phyloP scores from a whole-genome alignment of 139 green algal species.

The Chara braunii region DNA sequence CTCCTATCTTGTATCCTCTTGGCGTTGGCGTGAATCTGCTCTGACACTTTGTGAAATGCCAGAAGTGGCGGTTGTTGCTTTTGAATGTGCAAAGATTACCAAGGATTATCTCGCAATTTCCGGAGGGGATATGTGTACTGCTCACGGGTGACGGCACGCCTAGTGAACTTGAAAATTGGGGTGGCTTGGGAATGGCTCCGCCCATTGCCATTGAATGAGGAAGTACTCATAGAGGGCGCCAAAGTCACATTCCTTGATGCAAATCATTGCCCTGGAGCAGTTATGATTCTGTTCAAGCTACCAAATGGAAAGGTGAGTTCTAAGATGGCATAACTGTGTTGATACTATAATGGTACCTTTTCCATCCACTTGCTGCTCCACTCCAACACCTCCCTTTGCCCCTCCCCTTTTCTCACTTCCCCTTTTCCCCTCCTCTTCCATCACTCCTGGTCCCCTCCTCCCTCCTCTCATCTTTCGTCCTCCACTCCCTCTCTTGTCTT shows the following conservation, averaged over 20 bases:
- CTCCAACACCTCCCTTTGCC: slow-evolving; percentile 35
- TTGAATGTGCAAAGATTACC: slow-evolving; percentile 37
- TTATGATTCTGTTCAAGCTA: slow-evolving; percentile 39
- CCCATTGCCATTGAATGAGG: neutral
- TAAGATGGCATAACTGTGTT: too few species aligned
- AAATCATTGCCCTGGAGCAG: slow-evolving; percentile 85
- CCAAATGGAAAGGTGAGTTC: slow-evolving; percentile 24
- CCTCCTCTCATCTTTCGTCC: too few species aligned
- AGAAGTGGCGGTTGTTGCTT: too few species aligned
- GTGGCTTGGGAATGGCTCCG: slow-evolving; percentile 12
- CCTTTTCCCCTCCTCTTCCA: too few species aligned
- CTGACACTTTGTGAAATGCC: too few species aligned
- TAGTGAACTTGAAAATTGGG: slow-evolving; percentile 25
- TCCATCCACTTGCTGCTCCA: slow-evolving; percentile 57
- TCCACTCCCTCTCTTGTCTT: too few species aligned
- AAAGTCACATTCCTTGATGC: slow-evolving; percentile 78
- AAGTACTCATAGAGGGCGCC: slow-evolving; percentile 35
- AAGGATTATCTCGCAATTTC: slow-evolving; percentile 42
- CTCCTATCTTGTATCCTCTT: too few species aligned
- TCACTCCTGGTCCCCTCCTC: too few species aligned
- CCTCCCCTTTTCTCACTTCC: too few species aligned
- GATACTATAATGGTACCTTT: too few species aligned
- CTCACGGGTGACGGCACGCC: slow-evolving; percentile 39
- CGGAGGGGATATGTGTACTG: slow-evolving; percentile 25
- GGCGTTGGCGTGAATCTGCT: too few species aligned